phyloP scores from a whole-genome alignment of 768 basidiomycete species.

The Tricholomella constricta region DNA sequence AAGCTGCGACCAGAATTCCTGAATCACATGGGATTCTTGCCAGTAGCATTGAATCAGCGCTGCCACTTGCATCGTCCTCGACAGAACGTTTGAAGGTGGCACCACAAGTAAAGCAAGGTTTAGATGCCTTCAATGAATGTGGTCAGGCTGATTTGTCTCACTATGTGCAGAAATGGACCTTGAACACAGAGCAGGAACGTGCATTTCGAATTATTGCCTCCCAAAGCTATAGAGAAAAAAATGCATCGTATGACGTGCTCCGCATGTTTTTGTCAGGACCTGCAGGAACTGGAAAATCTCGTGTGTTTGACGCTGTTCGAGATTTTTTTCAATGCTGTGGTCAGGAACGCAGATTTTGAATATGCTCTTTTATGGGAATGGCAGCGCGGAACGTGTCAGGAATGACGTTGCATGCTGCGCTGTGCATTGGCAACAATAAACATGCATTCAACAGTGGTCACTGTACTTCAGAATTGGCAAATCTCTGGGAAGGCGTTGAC shows the following conservation, averaged over 20 bases:
- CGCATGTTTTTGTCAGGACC: conserved; percentile 39
- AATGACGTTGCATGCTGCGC: conserved; percentile 40
- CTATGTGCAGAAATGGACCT: no score
- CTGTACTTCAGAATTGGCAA: not conserved
- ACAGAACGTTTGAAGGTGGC: no score
- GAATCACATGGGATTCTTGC: no score
- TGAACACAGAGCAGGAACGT: no score
- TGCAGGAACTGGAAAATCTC: conserved; percentile 46
- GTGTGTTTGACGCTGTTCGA: conserved; percentile 36
- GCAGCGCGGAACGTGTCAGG: conserved; percentile 41
- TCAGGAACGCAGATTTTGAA: conserved; percentile 26
- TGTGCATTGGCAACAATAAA: conserved; percentile 16
- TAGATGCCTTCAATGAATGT: no score
- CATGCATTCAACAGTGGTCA: not conserved
- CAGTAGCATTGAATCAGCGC: no score
- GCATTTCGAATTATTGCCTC: no score
- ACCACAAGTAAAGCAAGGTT: no score
- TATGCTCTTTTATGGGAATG: conserved; percentile 38
- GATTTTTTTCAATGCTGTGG: conserved; percentile 27
- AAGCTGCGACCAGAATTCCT: no score
- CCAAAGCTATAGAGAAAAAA: no score
- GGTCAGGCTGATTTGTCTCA: no score
- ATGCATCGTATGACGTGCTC: conserved; percentile 23
- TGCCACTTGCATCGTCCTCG: no score
- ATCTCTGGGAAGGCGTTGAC: conserved; percentile 34